Base-by-base conservation (phyloP, 345 rosid species). In the Schrenkiella parvula region DNA sequence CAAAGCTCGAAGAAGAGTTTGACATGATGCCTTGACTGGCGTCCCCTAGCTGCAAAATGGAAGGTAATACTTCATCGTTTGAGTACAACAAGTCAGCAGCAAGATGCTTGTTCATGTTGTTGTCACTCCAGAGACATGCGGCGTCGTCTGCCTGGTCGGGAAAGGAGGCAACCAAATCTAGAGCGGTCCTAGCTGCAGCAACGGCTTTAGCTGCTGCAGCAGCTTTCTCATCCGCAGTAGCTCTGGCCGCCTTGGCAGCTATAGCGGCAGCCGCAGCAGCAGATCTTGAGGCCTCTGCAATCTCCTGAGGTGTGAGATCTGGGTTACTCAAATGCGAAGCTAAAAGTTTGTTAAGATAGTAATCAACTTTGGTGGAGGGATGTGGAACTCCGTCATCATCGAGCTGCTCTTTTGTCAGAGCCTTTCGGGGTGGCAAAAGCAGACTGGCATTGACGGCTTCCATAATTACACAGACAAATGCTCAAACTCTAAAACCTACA, bases 191-290 rank as follows among this genome's bases (percentile, higher is more conserved):
- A 50, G 97, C 96, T 17, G 87, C 87, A 15, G 89, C 80, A 39
- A 85, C 73, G 1, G 97, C 97, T 80, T 78, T 87, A 12, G 89
- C 85, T 15, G 98, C 98, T 31, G 80, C 68, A 54, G 73, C 80
- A 17, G 96, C 98, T 80, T 90, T 93, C 81, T 81, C 87, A 60
- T 86, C 87, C 1, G 98, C 96, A 38, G 82, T 80, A 68, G 89
- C 85, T 82, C 87, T 84, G 3, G 98, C 97, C 15, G 73, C 87
- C 83, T 76, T 78, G 6, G 98, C 97, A 66, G 88, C 91, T 61
- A 51, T 72, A 38, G 75, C 68, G 52, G 93, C 90, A 44, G 87
- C 80, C 13, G 41, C 61, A 42, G 96, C 93, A 6, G 85, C 84
- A 26, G 82, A 78, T 58, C 81, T 83, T 8, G 98, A 87, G 38